Percentiles rank a stretch among this genome's conserved stretches.
Conservation (phyloP, 306 rosid genomes). For the Hippophae gyantsensis region DNA sequence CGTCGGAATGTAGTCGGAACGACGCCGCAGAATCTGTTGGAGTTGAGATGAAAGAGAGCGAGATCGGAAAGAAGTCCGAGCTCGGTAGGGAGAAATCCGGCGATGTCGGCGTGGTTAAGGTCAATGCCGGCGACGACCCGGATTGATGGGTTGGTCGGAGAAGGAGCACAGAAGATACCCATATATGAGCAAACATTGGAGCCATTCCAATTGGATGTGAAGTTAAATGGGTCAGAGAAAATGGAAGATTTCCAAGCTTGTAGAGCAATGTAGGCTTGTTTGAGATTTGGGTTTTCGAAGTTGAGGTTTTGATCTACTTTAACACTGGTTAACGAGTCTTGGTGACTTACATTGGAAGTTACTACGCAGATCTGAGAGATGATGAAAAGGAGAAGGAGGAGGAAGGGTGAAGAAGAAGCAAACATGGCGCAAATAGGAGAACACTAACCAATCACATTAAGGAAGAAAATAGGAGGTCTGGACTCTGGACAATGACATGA, state of each 20-base stretch:
- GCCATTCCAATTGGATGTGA: constrained; percentile 23
- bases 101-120: constrained; percentile 27
- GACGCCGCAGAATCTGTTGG: constrained; percentile 24
- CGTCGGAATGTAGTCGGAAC: constrained; percentile 15
- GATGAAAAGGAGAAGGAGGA: constrained; percentile 1
- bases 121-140: constrained; percentile 21
- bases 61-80: constrained; percentile 22
- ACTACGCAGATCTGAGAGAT: constrained; percentile 4
- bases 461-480: neutral
- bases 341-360: neutral
- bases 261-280: constrained; percentile 20
- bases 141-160: neutral
- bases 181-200: constrained; percentile 21
- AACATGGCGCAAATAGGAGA: constrained; percentile 5
- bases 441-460: constrained; percentile 3
- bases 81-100: constrained; percentile 21
- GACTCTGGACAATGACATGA: neutral
- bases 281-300: constrained; percentile 15
- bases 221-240: constrained; percentile 22
- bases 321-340: neutral
- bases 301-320: constrained; percentile 14
- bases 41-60: constrained; percentile 24
- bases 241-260: constrained; percentile 27
- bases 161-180: constrained; percentile 18
- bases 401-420: neutral